Evolutionary conservation across 2,329 filamentous ascomycete genomes (phyloP), one percentile per base, ranked within the genome.

Genomic region (Trichoderma atroviride): DNA sequence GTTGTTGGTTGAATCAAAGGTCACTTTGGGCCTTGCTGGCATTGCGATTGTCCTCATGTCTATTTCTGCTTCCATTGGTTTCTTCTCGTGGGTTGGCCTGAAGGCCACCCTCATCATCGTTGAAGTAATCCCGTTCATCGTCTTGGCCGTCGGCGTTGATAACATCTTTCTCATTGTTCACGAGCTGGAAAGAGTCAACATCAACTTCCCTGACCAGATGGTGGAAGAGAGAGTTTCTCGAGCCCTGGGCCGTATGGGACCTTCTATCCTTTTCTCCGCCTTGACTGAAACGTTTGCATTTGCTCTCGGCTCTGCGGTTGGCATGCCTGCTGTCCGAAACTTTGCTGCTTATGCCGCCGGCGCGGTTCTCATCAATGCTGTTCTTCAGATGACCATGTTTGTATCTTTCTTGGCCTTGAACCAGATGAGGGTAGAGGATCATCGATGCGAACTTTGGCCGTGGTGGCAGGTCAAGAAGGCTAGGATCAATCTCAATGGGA

Each of bases 151-250:
- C 33, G 96, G 96, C 57, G 96, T 99, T 3, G 96, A 99, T 85
- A 99, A 99, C 77, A 98, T 99, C 75, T 99, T 99, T 82, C 84
- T 99, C 68, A 97, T 99, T 70, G 96, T 99, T 0, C 96, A 99
- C 80, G 96, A 99, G 80, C 97, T 99, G 70, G 96, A 99, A 78
- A 88, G 96, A 35, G 92, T 97, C 77, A 99, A 99, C 76, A 83
- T 94, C 74, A 97, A 91, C 78, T 92, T 97, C 75, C 93, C 94
- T 0, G 94, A 98, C 76, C 91, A 94, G 72, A 87, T 91, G 78
- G 91, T 99, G 2, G 92, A 97, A 74, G 90, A 94, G 76, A 88
- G 96, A 31, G 90, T 98, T 68, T 91, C 93, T 6, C 91, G 92
- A 76, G 92, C 96, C 3, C 84, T 98, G n/a, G 95, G 96, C 27